Base-by-base conservation (phyloP, 139 green algal genomes). In the Mesotaenium endlicherianum region DNA sequence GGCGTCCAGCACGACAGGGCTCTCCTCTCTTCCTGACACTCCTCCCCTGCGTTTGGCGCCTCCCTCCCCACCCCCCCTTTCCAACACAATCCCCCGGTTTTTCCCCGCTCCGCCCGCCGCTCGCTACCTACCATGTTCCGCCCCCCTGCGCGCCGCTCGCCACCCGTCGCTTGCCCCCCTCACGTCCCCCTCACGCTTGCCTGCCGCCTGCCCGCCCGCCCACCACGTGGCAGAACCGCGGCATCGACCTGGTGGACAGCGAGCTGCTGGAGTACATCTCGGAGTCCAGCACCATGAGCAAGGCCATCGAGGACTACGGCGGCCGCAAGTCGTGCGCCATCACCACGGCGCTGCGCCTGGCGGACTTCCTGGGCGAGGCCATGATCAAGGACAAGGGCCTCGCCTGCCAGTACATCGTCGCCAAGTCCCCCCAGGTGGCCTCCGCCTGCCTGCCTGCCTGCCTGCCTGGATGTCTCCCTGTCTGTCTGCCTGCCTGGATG, bases 321-420 rank as follows among this genome's bases (percentile, higher is more conserved):
- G 96, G 91, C 40, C 93, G 94, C 81, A 98, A 98, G 92, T 93
- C 86, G 59, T 95, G 91, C 79, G 92, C 96, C 70, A 94, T 95
- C 85, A 98, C 94, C 20, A 96, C 92, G 30, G 96, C 96, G 53
- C 91, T 88, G 74, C 92, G 95, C 14, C 92, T 98, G 55, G 91
- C 89, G 2, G 80, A 93, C 55, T 98, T 98, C 87, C 91, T 99
- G 81, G 95, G 94, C 2, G 94, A 96, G 75, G 94, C 95, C 69
- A 93, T 93, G 80, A 92, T 98, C 86, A 95, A 95, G 90, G 95
- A 99, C 90, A 98, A 98, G 92, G 94, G 92, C 16, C 89, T 96
- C 64, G 89, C 85, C 70, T 93, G 89, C 82, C 80, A 85, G 34
- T 94, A 93, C 68, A 91, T 94, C 45, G 87, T 93, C 43, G 80